Base-by-base conservation (phyloP, 306 rosid species). In the Vicia faba region DNA sequence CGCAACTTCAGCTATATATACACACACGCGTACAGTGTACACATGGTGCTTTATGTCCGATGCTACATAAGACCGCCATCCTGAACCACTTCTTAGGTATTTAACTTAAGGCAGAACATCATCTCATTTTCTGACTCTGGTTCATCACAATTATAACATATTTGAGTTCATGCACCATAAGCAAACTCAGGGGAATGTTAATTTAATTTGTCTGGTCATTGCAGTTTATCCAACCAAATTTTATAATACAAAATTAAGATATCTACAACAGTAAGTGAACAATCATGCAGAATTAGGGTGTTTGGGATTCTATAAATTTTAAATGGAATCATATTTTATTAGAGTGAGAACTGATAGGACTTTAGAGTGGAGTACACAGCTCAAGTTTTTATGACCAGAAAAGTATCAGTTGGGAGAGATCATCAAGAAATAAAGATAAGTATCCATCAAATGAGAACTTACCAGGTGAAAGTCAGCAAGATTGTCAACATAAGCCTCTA, bases 401-500 rank as follows among this genome's bases (percentile, higher is more conserved):
- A 39, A 14, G 25, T 8, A 70, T 53, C 33, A 16, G 5, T 38
- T 8, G 16, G 43, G 62, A 11, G 46, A 11, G 46, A 49, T 41
- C 35, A 66, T 43, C 60, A 76, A 69, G 44, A 61, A 44, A 61
- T 5, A 36, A 13, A 64, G 3, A 29, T 43, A 11, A 12, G 56
- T 11, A 64, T 53, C 55, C 61, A 71, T 6, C 46, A 61, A 45
- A 61, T 50, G 44, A 59, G 66, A 81, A 76, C 92, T 84, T 85
- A 93, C 98, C 96, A 84, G 70, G 76, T 81, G 95, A 57, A 86
- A 89, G 82, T 90, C 98, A 49, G 81, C 88, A 64, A 83, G 95
- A 76, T 84, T 82, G 84, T 80, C 76, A 46, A 89, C 81, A 82
- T 93, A 89, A 61, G 97, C 98, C 74, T 90, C 97, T 49, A 93